phyloP scores from a whole-genome alignment of 2,329 filamentous ascomycete genomes.

The Neoscytalidium dimidiatum region DNA sequence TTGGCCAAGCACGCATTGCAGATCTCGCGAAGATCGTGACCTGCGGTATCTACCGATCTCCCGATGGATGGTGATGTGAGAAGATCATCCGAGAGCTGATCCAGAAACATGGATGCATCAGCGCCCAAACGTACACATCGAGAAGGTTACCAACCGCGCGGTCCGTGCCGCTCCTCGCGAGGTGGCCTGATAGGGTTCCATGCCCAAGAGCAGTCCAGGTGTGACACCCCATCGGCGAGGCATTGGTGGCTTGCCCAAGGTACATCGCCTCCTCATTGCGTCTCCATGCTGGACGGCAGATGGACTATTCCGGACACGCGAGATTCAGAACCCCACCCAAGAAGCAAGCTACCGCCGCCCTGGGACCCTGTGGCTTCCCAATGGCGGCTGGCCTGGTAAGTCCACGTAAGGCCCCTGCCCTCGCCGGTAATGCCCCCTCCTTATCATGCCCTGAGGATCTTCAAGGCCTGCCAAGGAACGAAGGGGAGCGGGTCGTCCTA shows the following conservation, averaged over 20 bases:
- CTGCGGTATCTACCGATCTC: slow-evolving; percentile 17
- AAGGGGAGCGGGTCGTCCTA: not conserved
- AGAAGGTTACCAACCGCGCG: slow-evolving; percentile 17
- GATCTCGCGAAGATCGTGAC: slow-evolving; percentile 12
- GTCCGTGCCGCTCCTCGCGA: slow-evolving; percentile 14
- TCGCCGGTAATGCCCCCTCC: not conserved
- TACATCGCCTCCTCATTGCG: slow-evolving; percentile 2
- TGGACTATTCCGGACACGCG: slow-evolving; percentile 1
- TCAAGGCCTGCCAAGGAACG: slow-evolving; percentile 3
- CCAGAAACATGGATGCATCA: slow-evolving; percentile 18
- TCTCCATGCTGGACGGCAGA: slow-evolving; percentile 8
- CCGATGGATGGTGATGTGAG: slow-evolving; percentile 10
- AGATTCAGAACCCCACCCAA: slow-evolving; percentile 15
- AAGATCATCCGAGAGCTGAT: slow-evolving; percentile 19
- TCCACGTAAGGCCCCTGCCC: not conserved
- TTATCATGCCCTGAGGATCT: slow-evolving; percentile 4
- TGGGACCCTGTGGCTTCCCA: slow-evolving; percentile 12
- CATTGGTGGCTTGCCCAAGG: slow-evolving; percentile 19
- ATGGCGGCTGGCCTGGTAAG: not conserved
- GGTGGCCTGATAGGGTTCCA: slow-evolving; percentile 20
- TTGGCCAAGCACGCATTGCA: slow-evolving; percentile 12
- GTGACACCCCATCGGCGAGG: slow-evolving; percentile 14
- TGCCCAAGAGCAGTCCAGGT: slow-evolving; percentile 12
- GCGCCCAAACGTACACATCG: slow-evolving; percentile 16
- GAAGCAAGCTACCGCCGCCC: slow-evolving; percentile 5